These are phyloP conservation scores for Suillus clintonianus DNA, from an alignment of 768 basidiomycete species.

Conservation along the genomic window DNA sequence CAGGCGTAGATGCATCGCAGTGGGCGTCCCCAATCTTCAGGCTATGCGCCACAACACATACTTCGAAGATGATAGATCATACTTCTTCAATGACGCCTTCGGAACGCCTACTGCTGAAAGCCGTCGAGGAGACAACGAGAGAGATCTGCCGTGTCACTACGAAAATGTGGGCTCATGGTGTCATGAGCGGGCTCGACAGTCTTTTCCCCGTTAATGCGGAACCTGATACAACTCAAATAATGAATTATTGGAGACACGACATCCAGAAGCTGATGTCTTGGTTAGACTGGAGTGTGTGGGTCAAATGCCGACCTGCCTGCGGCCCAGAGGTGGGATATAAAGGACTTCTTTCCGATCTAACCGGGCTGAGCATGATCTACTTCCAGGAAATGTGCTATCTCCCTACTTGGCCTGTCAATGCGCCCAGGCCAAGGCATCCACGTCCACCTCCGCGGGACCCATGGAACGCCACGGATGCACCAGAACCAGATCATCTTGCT, in stretches of 20 bases:
- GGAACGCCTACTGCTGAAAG: conserved; percentile 11
- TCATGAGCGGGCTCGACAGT: conserved; percentile 9
- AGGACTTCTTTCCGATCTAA: not conserved
- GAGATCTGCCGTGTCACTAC: conserved; percentile 18
- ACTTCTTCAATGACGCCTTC: conserved; percentile 8
- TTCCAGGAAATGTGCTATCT: conserved; percentile 26
- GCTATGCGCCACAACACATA: conserved; percentile 11
- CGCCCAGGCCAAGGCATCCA: not conserved
- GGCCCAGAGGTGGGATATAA: conserved; percentile 13
- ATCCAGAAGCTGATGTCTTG: conserved; percentile 15
- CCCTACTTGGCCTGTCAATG: conserved; percentile 22
- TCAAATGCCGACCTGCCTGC: conserved; percentile 18
- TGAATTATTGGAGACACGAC: conserved; percentile 10
- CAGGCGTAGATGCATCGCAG: not conserved
- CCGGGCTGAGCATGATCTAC: not conserved
- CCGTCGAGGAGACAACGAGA: conserved; percentile 13
- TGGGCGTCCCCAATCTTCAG: conserved; percentile 12
- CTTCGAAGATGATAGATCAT: conserved; percentile 1
- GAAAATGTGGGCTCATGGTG: conserved; percentile 20
- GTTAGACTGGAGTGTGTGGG: conserved; percentile 25
- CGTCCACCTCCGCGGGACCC: not conserved
- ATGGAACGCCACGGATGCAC: too few species aligned
- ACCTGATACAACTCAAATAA: conserved; percentile 1
- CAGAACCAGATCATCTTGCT: too few species aligned
- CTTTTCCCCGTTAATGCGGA: conserved; percentile 4